phyloP scores from a whole-genome alignment of 805 yeast genomes.

The Pichia occidentalis region DNA sequence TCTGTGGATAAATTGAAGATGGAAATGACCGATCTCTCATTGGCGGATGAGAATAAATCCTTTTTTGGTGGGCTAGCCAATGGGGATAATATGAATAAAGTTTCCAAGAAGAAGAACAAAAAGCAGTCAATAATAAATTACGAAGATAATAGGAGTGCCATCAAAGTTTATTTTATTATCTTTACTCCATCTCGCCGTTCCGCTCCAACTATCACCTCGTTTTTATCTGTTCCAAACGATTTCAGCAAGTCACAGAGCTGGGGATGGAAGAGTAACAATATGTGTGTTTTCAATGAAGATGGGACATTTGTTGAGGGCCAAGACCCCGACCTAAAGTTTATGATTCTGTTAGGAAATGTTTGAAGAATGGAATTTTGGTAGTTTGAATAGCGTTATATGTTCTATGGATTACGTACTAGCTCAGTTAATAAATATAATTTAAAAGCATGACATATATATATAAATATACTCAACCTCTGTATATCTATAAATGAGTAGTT shows the following conservation, averaged over 20 bases:
- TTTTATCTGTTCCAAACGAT: slow-evolving; percentile 48
- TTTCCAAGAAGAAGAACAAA: neutral
- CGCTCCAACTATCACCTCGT: slow-evolving; percentile 42
- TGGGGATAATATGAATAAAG: no score
- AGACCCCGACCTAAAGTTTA: slow-evolving; percentile 39
- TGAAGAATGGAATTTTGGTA: slow-evolving; percentile 19
- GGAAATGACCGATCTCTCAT: slow-evolving; percentile 18
- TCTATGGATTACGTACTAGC: no score
- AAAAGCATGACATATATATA: slow-evolving; percentile 1
- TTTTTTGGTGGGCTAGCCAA: no score
- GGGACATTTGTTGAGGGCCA: slow-evolving; percentile 40
- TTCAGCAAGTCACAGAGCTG: slow-evolving; percentile 51
- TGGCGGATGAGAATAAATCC: slow-evolving; percentile 13
- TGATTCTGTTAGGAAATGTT: slow-evolving; percentile 43
- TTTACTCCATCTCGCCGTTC: slow-evolving; percentile 46
- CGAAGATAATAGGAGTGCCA: slow-evolving; percentile 40
- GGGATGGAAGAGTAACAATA: slow-evolving; percentile 56
- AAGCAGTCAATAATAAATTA: slow-evolving; percentile 21
- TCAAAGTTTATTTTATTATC: slow-evolving; percentile 46
- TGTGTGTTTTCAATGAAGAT: slow-evolving; percentile 46
- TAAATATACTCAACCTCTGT: neutral
- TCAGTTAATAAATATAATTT: no score
- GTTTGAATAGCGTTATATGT: no score
- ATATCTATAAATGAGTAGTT: neutral
- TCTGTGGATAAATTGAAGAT: slow-evolving; percentile 22